Conservation (phyloP, 805 yeast genomes). For the Henningerozyma blattae region DNA sequence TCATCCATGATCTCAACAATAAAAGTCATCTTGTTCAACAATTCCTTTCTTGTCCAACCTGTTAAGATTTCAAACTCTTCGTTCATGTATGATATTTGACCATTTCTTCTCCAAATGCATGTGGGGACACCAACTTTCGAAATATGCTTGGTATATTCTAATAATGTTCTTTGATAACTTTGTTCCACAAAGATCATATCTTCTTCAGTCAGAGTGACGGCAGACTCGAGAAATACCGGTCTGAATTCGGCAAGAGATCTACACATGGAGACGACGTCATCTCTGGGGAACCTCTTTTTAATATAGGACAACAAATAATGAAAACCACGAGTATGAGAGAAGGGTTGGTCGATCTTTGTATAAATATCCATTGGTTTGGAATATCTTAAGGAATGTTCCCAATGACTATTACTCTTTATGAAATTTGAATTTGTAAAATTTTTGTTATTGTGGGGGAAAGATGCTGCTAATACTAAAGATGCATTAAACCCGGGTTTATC, state of each 20-base stretch:
- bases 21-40: conserved; percentile 56
- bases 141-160: conserved; percentile 81
- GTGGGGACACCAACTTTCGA: conserved; percentile 87
- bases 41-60: conserved; percentile 72
- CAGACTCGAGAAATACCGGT: conserved; percentile 88
- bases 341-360: conserved; percentile 61
- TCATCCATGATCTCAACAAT: conserved; percentile 80
- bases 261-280: conserved; percentile 69
- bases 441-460: neutral
- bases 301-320: conserved; percentile 70
- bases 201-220: conserved; percentile 72
- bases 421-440: neutral
- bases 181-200: conserved; percentile 94
- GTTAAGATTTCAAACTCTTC: conserved; percentile 83
- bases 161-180: conserved; percentile 82
- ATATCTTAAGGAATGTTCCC: conserved; percentile 28
- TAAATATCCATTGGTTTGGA: conserved; percentile 73
- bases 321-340: conserved; percentile 83
- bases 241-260: conserved; percentile 81
- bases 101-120: conserved; percentile 89
- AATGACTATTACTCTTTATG: conserved; percentile 16
- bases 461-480: neutral
- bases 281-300: conserved; percentile 53
- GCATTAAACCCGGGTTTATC: neutral
- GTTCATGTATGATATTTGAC: conserved; percentile 92